Conservation (phyloP, 495 filamentous ascomycete species). For the Umbilicaria muhlenbergii region DNA sequence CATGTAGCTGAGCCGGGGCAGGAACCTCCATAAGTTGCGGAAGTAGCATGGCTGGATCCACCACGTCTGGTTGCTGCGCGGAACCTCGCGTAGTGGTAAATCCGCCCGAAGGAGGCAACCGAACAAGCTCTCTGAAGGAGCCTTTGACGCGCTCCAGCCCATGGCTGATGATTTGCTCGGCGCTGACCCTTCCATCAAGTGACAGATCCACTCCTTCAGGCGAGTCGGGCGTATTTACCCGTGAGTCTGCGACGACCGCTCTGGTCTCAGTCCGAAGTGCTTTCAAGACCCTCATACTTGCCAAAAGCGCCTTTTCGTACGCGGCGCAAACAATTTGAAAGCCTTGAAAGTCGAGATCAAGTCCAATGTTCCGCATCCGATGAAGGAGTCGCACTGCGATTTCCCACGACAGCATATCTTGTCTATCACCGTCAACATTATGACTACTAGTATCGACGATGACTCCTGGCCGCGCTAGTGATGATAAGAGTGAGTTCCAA, state of each 20-base stretch:
- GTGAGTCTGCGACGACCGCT: too few species aligned
- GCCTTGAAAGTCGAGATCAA: constrained; percentile 25
- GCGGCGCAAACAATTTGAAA: constrained; percentile 31
- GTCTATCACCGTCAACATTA: not conserved
- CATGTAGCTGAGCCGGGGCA: constrained; percentile 31
- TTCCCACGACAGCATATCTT: constrained; percentile 7
- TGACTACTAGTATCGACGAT: not conserved
- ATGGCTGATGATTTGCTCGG: not conserved
- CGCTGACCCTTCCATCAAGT: too few species aligned
- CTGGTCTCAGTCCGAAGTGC: too few species aligned
- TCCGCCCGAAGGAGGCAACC: too few species aligned
- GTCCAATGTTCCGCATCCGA: constrained; percentile 23
- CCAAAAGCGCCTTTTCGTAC: constrained; percentile 25
- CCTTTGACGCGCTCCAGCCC: constrained; percentile 3
- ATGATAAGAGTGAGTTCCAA: constrained; percentile 14
- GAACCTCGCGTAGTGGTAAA: too few species aligned
- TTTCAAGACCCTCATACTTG: constrained; percentile 4
- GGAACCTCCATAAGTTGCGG: constrained; percentile 27
- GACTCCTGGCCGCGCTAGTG: not conserved
- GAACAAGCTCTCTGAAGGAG: constrained; percentile 7
- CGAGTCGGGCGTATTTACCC: too few species aligned
- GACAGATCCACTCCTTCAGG: too few species aligned
- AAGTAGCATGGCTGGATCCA: constrained; percentile 5
- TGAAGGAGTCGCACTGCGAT: constrained; percentile 7
- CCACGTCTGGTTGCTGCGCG: too few species aligned